Evolutionary conservation across 169 alveolate species (phyloP), one percentile per base, ranked within the genome.

Genomic region (Theileria sp.): DNA sequence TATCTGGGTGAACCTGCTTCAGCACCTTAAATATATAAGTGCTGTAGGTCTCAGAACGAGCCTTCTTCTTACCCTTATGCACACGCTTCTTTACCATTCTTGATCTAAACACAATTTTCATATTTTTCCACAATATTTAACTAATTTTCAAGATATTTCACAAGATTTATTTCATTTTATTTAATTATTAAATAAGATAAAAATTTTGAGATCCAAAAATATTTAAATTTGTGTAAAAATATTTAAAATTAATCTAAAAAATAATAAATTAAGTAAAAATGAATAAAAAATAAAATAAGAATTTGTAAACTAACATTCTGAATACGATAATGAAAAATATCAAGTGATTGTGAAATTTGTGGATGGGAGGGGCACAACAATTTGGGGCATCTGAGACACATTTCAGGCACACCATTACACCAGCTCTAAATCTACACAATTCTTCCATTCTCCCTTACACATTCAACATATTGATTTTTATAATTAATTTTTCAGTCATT

Each of bases 1-100:
- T 96, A 92, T 97, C 99, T 60, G 99, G 98, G 92, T 97, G 99
- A 61, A 97, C 99, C 91, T 97, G 99, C 92, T 97, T 97, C 86
- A 95, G 87, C 81, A 95, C 98, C 93, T 95, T 95, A 94, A 93
- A 95, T 70, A 95, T 95, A 92, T 95, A 95, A 79, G 91, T 85
- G 49, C 91, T 77, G 87, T 85, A 85, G 51, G 91, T 85, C 72
- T 85, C 91, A 54, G 87, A 62, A 78, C 91, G 87, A 76, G 66
- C 80, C 91, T 85, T 85, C 87, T 85, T 85, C 83, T 85, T 85
- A 36, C 80, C 80, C 87, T 85, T 85, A 21, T 85, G 79, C 38
- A 50, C 62, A 38, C 75, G 72, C 77, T 85, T 85, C 56, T 81
- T 80, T 86, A 73, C 91, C 91, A 85, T 85, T 44, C 80, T 85